These are phyloP conservation scores for Penicillium sp. DNA, from an alignment of 2,329 filamentous ascomycete genomes.

Conservation along the genomic window DNA sequence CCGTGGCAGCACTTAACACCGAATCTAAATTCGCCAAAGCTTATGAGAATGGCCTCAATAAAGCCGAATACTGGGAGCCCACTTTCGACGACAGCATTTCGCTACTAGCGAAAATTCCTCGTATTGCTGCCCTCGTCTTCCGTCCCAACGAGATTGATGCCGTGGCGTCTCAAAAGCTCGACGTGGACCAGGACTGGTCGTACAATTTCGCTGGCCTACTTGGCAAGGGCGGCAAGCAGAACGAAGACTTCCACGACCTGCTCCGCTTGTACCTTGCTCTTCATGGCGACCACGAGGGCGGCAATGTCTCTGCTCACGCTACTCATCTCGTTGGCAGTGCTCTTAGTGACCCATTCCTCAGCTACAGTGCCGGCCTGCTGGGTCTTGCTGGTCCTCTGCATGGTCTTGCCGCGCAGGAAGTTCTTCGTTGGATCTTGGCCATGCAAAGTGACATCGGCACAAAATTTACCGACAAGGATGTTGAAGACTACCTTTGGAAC, in stretches of 20 bases:
- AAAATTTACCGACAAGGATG: conserved; percentile 73
- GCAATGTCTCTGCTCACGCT: conserved; percentile 92
- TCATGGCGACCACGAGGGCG: conserved; percentile 96
- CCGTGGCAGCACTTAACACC: conserved; percentile 92
- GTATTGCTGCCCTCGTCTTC: conserved; percentile 96
- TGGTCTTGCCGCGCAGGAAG: conserved; percentile 92
- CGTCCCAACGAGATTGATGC: conserved; percentile 74
- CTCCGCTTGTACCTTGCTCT: conserved; percentile 91
- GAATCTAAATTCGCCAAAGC: conserved; percentile 90
- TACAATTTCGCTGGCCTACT: conserved; percentile 98
- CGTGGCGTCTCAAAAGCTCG: conserved; percentile 69
- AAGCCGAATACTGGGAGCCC: conserved; percentile 98
- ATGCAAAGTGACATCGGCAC: conserved; percentile 87
- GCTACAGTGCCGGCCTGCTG: conserved; percentile 91
- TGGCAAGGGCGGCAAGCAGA: conserved; percentile 79
- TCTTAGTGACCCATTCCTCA: conserved; percentile 90
- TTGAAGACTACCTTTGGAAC: conserved; percentile 85
- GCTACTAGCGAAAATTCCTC: conserved; percentile 91
- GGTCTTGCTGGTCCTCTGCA: conserved; percentile 92
- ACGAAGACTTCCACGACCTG: conserved; percentile 75
- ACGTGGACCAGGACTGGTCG: conserved; percentile 88
- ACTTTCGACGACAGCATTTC: conserved; percentile 95
- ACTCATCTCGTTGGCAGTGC: conserved; percentile 95
- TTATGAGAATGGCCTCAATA: conserved; percentile 86
- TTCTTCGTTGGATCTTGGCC: conserved; percentile 91